A percentile compares a stretch with the other conserved stretches of the same genome.
phyloP scores from a whole-genome alignment of 495 filamentous ascomycete species.

The Daldinia concentrica region DNA sequence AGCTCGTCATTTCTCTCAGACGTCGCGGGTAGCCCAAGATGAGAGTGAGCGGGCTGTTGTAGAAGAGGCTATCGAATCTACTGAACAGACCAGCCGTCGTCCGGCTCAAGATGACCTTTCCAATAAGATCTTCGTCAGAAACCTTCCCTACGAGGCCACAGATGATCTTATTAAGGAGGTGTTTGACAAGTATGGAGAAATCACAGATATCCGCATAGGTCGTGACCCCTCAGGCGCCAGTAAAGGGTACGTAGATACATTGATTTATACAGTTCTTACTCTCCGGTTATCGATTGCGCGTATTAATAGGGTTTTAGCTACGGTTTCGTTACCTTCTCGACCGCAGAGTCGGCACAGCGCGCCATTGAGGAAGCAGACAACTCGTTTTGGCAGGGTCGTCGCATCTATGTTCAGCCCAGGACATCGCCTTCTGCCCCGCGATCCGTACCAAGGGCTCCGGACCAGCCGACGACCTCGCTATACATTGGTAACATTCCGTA shows the following conservation, averaged over 20 bases:
- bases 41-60: conserved; percentile 5
- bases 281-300: not conserved
- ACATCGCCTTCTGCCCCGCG: not conserved
- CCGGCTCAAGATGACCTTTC: not conserved
- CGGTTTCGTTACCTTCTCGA: conserved; percentile 77
- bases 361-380: conserved; percentile 74
- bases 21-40: conserved; percentile 34
- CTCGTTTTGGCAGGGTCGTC: conserved; percentile 81
- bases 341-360: conserved; percentile 60
- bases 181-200: conserved; percentile 71
- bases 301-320: conserved; percentile 65
- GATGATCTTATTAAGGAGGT: conserved; percentile 73
- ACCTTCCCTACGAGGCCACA: conserved; percentile 85
- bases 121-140: conserved; percentile 74
- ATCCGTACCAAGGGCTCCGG: not conserved
- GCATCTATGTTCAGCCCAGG: conserved; percentile 66
- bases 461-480: conserved; percentile 68
- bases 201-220: conserved; percentile 65
- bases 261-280: not conserved
- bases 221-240: conserved; percentile 79
- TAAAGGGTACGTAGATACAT: conserved; percentile 75
- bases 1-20: conserved; percentile 52
- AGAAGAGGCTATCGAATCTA: no score
- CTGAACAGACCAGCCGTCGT: no score
- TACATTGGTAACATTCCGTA: conserved; percentile 92